phyloP scores from a whole-genome alignment of 2,329 filamentous ascomycete species.

The Phyllosticta citriasiana region DNA sequence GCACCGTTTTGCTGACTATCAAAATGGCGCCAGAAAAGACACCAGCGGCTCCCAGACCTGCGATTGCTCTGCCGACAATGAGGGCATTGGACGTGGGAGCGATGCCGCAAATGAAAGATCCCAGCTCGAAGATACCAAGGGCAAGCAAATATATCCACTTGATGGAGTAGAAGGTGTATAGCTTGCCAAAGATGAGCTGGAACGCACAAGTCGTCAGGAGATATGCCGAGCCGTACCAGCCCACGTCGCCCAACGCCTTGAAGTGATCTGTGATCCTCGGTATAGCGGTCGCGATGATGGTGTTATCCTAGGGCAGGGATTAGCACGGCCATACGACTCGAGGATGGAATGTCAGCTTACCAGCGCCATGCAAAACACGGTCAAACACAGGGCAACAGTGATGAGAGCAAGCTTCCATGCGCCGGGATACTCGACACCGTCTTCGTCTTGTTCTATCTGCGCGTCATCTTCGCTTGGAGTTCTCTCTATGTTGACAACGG shows the following conservation, averaged over 20 bases:
- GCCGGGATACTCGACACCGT: conserved; percentile 26
- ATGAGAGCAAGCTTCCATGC: conserved; percentile 18
- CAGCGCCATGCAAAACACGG: conserved; percentile 21
- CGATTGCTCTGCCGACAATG: conserved; percentile 42
- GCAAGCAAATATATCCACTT: conserved; percentile 39
- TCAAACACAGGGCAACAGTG: conserved; percentile 20
- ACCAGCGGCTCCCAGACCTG: conserved; percentile 41
- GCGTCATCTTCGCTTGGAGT: not conserved
- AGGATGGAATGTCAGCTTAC: conserved; percentile 1
- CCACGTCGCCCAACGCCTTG: conserved; percentile 15
- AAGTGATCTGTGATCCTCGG: conserved; percentile 22
- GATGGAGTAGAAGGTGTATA: conserved; percentile 38
- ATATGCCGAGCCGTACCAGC: conserved; percentile 27
- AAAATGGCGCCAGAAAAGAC: conserved; percentile 41
- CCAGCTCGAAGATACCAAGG: conserved; percentile 41
- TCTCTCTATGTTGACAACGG: not conserved
- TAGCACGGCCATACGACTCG: not conserved
- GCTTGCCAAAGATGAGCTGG: conserved; percentile 30
- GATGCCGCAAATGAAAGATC: conserved; percentile 42
- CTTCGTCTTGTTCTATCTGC: conserved; percentile 13
- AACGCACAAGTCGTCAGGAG: conserved; percentile 33
- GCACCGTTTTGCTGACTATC: conserved; percentile 36
- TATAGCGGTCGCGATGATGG: conserved; percentile 23
- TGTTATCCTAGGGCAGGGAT: conserved; percentile 10
- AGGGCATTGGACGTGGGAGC: conserved; percentile 39